Conservation (phyloP, 148 eudicot species). For the Linanthus parryae region DNA sequence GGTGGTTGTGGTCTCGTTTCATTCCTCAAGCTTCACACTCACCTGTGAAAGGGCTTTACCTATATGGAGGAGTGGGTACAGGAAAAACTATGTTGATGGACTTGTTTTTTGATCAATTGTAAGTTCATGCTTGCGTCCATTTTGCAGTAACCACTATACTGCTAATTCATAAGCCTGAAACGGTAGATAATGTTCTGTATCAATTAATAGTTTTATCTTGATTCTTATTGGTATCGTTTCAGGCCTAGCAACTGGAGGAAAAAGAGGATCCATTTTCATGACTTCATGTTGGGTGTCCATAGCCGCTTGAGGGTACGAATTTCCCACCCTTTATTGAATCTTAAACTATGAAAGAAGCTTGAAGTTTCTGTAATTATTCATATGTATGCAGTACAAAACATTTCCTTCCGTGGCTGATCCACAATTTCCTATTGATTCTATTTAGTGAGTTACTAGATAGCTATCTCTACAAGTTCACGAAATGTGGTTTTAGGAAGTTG, state of each 20-base stretch:
- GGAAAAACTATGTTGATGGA: conserved; percentile 99
- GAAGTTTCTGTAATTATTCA: no score
- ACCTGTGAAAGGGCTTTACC: conserved; percentile 85
- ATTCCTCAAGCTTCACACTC: conserved; percentile 62
- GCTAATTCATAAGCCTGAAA: no score
- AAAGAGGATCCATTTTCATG: conserved; percentile 88
- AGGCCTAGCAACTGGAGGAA: conserved; percentile 91
- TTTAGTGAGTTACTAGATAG: no score
- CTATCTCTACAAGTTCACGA: no score
- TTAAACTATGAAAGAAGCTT: not conserved
- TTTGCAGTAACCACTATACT: no score
- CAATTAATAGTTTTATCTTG: not conserved
- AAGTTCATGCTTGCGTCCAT: conserved; percentile 26
- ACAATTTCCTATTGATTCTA: no score
- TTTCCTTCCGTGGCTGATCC: no score
- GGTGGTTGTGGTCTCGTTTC: conserved; percentile 88
- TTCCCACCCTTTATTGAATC: conserved; percentile 1
- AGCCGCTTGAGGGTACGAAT: conserved; percentile 64
- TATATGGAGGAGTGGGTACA: conserved; percentile 93
- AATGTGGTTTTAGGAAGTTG: not conserved
- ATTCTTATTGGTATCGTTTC: conserved; percentile 7
- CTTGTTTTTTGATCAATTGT: conserved; percentile 75
- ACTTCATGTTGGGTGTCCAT: conserved; percentile 87
- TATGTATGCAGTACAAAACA: no score
- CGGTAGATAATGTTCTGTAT: no score